Base-by-base conservation (phyloP, 2,329 filamentous ascomycete genomes). In the Colletotrichum salicis region DNA sequence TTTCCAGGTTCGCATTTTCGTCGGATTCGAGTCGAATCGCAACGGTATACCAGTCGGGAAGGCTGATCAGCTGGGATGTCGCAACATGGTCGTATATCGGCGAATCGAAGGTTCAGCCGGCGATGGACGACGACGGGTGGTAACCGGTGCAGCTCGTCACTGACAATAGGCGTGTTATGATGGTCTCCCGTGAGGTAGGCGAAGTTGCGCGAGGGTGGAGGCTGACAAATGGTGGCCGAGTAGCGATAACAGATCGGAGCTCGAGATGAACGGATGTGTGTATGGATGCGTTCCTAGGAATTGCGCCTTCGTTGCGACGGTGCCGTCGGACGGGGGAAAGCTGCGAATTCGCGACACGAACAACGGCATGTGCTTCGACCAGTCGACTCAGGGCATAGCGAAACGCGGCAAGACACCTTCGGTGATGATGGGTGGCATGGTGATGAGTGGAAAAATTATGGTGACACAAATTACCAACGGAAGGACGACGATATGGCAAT, bases 331-430 rank as follows among this genome's bases (percentile, higher is more conserved):
- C 15, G 65, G 65, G 4, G 65, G 70, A 45, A 41, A 67, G 55
- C 33, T 72, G 29, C 27, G 70, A 13, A 52, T 70, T 13, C 70
- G 70, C 19, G 59, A 70, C 35, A 12, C 55, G 29, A 35, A 51
- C 3, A 72, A 45, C 48, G 70, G 70, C 27, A 65, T 71, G 11
- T 69, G 70, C 33, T 59, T 71, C 35, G 65, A 72, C 10, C 70
- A 72, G 60, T 72, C 70, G 60, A 72, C 70, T 12, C 70, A 70
- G 55, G 60, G 55, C 22, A 69, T 72, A 41, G 70, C 65, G 35
- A 70, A 72, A 35, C 52, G 37, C 15, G 70, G 70, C 48, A 70
- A 70, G 65, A 31, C 48, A 54, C 70, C 70, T 31, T 67, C 62
- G 4, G 60, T 72, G 10, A 48, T 70, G 5, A 37, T 29, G 22